A percentile compares a stretch with the other conserved stretches of the same genome.
Evolutionary conservation across 371 early-diverging fungal species (phyloP).

Genomic region (Mortierella sp.): DNA sequence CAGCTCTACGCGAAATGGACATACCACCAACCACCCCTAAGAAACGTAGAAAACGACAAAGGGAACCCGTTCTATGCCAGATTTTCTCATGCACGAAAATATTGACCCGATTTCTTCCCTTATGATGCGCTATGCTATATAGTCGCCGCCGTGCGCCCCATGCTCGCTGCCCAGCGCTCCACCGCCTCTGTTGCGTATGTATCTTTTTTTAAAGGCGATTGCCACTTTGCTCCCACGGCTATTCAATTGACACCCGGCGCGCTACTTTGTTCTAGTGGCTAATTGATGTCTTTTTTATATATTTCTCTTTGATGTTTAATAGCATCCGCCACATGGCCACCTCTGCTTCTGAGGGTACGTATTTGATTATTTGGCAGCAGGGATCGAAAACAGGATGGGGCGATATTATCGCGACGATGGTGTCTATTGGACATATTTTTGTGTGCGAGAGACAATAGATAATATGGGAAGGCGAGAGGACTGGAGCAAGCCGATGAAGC

Average conservation of each 20-base stretch:
- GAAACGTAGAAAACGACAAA: neutral
- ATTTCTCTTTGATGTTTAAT: neutral
- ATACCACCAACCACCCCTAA: neutral
- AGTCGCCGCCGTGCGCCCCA: conserved; percentile 60
- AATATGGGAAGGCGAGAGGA: neutral
- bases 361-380: neutral
- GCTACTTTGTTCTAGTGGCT: neutral
- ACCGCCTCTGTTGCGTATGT: conserved; percentile 59
- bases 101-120: conserved; percentile 7
- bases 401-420: neutral
- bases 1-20: neutral
- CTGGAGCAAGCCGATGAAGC: neutral
- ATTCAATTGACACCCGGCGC: neutral
- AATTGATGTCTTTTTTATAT: neutral
- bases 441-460: neutral
- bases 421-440: neutral
- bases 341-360: conserved; percentile 51
- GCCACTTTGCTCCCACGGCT: neutral
- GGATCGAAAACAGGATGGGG: neutral
- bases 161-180: conserved; percentile 60
- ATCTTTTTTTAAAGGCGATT: neutral
- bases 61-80: neutral
- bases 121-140: neutral
- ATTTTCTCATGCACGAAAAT: neutral
- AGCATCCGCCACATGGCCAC: conserved; percentile 60